Base-by-base conservation (phyloP, 257 asterid genomes). In the Nemophila menziesii region DNA sequence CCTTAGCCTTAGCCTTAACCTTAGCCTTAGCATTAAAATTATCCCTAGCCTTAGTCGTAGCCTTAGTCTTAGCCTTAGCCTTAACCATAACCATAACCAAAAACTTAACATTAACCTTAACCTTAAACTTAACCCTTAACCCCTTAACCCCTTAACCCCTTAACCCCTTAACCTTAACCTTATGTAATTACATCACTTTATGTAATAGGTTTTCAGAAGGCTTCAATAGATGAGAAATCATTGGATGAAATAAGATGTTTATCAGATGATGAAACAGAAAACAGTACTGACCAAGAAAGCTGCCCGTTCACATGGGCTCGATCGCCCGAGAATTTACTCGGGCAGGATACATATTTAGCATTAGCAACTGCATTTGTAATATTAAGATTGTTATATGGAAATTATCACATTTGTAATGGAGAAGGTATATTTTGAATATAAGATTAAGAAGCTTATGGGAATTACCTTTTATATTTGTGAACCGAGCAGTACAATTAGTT, bases 261-360 rank as follows among this genome's bases (percentile, higher is more conserved):
- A 16, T 53, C 63, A 49, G 57, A 66, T 47, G 62, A 58, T 19
- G 63, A 39, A 11, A 58, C 60, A 26, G 63, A 49, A 22, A 44
- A 56, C 50, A 62, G 43, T 17, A 48, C 37, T 47, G 57, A 56
- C 55, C 66, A 40, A 39, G 84, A 79, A 66, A 67, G 58, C 57
- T 82, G 92, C 37, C 94, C 94, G 26, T 82, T 82, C 50, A 65
- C 82, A 8, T 79, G 85, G 87, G 84, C 92, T 17, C 64, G 70
- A 62, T 82, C 92, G 52, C 92, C 92, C 7, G 92, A 71, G 67
- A 82, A 82, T 60, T 51, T 79, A 42, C 57, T 82, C 48, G 70
- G 57, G 58, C 87, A 82, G 45, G 89, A 76, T 57, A 79, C 85
- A 4, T 82, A 79, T 54, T 63, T 82, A 69, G 71, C 81, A 19